Base-by-base conservation (phyloP, 106 monocot genomes). In the Dendrobium officinale region DNA sequence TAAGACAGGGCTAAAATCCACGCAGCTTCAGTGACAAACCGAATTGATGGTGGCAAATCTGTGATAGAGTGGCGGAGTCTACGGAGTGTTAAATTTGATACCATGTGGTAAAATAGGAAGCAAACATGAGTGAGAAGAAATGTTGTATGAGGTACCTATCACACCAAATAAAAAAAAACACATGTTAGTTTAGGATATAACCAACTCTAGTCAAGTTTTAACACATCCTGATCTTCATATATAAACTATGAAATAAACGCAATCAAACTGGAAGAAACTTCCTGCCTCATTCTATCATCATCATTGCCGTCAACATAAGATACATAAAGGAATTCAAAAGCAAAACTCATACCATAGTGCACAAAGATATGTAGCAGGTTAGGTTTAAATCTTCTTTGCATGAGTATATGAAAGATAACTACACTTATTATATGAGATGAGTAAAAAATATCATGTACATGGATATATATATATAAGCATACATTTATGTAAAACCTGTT, bases 141-240 rank as follows among this genome's bases (percentile, higher is more conserved):
- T 33, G 97, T 98, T 66, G 94, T 91, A 84, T 98, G 97, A 27
- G 97, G 97, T 74, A 98, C 97, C 97, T 98, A 82, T 68, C 85
- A 79, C 17, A 81, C 42, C 44, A 72, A 48, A 84, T 47, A 54
- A 49, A 58, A 48, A 80, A 80, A 61, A 68, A 70, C 70, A 37
- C 37, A 11, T 68, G 70, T 37, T 37, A 49, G 76, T 3, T 49
- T 76, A n/a, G 43, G 40, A 9, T 74, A 74, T 74, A 22, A 37
- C 70, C 29, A 6, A 43, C 19, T 44, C 19, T 43, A 9, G 19
- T 74, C 18, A 44, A 74, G 9, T 44, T 37, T 74, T 43, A 42
- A 42, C 74, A 18, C 74, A 43, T 74, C 72, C 15, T 74, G 43
- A 19, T 43, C 43, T 9, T 44, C 74, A 74, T 74, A 74, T 44